phyloP scores from a whole-genome alignment of 1,139 yeast genomes.

The Trichomonascaceae sp. region DNA sequence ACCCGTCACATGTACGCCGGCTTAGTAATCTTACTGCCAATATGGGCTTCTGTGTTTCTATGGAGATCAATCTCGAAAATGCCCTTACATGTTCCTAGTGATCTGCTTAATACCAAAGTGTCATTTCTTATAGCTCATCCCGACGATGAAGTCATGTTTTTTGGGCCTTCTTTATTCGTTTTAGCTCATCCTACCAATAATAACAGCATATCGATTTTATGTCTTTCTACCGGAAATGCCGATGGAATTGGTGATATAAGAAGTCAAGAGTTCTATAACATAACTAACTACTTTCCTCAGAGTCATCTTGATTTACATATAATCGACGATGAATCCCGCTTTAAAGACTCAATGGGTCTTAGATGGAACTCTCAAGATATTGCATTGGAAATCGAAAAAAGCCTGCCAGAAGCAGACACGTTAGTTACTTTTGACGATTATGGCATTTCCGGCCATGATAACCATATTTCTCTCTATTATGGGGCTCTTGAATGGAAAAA shows the following conservation, averaged over 20 bases:
- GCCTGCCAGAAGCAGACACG: slow-evolving; percentile 33
- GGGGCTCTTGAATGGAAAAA: slow-evolving; percentile 44
- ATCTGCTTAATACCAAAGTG: slow-evolving; percentile 22
- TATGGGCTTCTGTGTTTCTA: slow-evolving; percentile 3
- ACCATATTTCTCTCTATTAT: slow-evolving; percentile 62
- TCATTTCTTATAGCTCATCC: slow-evolving; percentile 82
- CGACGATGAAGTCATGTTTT: slow-evolving; percentile 98
- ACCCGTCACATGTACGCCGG: not conserved
- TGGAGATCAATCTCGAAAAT: slow-evolving; percentile 5
- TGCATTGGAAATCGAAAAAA: slow-evolving; percentile 28
- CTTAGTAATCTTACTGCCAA: not conserved
- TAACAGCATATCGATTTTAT: slow-evolving; percentile 54
- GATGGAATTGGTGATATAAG: slow-evolving; percentile 67
- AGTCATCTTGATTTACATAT: slow-evolving; percentile 40
- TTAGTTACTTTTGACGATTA: slow-evolving; percentile 72
- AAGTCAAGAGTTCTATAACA: slow-evolving; percentile 46
- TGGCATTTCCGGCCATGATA: slow-evolving; percentile 84
- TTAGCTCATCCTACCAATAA: slow-evolving; percentile 38
- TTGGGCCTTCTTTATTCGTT: slow-evolving; percentile 63
- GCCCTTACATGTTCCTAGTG: slow-evolving; percentile 16
- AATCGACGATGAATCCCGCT: slow-evolving; percentile 40
- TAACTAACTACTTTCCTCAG: slow-evolving; percentile 47
- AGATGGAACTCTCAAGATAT: slow-evolving; percentile 55
- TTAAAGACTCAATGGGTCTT: slow-evolving; percentile 65
- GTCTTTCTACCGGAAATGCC: slow-evolving; percentile 74